phyloP scores from a whole-genome alignment of 345 rosid genomes.

The Aegle marmelos region DNA sequence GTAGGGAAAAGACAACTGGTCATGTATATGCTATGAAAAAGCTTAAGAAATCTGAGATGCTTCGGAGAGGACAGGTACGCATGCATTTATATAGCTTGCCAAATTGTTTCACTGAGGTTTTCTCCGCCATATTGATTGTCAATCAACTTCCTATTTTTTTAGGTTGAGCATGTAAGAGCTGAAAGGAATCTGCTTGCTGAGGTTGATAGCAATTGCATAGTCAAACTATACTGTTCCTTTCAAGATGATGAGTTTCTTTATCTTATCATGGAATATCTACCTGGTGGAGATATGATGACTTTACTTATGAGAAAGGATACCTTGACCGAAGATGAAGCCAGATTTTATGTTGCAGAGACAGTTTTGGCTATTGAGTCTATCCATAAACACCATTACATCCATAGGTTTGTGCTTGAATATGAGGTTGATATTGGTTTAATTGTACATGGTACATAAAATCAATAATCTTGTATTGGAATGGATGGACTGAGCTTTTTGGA shows the following conservation, averaged over 20 bases:
- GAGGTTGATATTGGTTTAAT: background rate
- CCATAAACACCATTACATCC: conserved; percentile 87
- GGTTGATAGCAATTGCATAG: conserved; percentile 96
- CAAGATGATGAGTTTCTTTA: conserved; percentile 91
- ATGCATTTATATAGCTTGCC: conserved; percentile 15
- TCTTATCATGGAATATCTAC: conserved; percentile 92
- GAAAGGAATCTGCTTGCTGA: conserved; percentile 96
- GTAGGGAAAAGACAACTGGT: conserved; percentile 82
- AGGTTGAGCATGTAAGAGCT: conserved; percentile 97
- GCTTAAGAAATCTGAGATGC: conserved; percentile 91
- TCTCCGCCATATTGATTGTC: conserved; percentile 3
- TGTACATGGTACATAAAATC: background rate
- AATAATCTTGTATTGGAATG: background rate
- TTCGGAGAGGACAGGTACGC: conserved; percentile 92
- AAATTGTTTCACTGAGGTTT: conserved; percentile 12
- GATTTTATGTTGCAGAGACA: conserved; percentile 83
- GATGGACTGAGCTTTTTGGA: conserved; percentile 1
- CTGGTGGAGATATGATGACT: conserved; percentile 99
- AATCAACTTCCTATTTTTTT: conserved; percentile 14
- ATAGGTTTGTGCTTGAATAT: conserved; percentile 49
- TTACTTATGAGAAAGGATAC: conserved; percentile 95
- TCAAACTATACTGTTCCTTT: conserved; percentile 88
- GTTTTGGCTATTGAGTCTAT: conserved; percentile 91
- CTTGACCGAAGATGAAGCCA: conserved; percentile 81
- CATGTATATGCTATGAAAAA: conserved; percentile 97